Base-by-base conservation (phyloP, 192 early-diverging fungal species). In the Coemansia sp. region DNA sequence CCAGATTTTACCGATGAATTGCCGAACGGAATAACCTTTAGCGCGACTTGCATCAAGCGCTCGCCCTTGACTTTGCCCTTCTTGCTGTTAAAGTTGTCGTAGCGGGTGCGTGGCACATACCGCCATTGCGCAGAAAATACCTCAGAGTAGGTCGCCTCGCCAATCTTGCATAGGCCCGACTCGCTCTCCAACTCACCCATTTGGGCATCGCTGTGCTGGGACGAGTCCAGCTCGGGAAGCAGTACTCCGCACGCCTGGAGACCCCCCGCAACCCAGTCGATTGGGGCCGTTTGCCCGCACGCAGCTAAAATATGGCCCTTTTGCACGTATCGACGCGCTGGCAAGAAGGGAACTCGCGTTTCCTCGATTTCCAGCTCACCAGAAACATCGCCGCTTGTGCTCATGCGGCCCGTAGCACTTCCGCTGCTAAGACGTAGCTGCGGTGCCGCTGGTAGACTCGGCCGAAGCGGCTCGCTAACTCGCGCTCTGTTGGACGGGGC, bases 61-160 rank as follows among this genome's bases (percentile, higher is more conserved):
- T 77, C 83, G 45, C 79, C 76, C 58, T 82, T 62, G 54, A 76
- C 54, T 40, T 71, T 45, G 59, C 65, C 65, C 47, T 64, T 70
- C 60, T 74, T 65, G 67, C 73, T 73, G 63, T 75, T 73, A 66
- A 76, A 74, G 40, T 68, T 71, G 73, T 79, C 77, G 54, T 78
- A 84, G 20, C 82, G 68, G 3, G 76, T 79, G 17, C 70, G 42
- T 0, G 76, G 73, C 29, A 79, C 69, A 36, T 79, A 79, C 15
- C 73, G 68, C 77, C 82, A 79, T 29, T 79, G 82, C 31, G 74
- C 65, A 19, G 83, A 70, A 65, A 88, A 96, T 1, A 95, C 94
- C 65, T 95, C 93, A 3, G 92, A 91, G 62, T 89, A 96, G 2
- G 89, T 92, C 4, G 94, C 92, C 62, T 96, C 94, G 36, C 91